These are phyloP conservation scores for Aspergillus calidoustus DNA, from an alignment of 2,329 filamentous ascomycete genomes.

Conservation along the genomic window DNA sequence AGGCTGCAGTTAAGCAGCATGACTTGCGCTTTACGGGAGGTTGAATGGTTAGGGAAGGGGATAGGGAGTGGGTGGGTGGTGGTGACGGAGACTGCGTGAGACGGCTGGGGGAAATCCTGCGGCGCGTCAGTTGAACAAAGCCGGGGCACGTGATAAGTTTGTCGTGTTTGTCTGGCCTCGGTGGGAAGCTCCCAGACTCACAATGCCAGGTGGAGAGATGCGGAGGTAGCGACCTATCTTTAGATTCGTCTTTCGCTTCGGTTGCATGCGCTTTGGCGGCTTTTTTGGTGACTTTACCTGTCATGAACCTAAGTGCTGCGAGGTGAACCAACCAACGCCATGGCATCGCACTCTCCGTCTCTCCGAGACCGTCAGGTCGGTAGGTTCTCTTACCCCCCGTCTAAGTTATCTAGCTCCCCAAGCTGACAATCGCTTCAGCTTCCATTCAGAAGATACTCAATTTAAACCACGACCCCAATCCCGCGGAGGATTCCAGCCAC, in stretches of 20 bases:
- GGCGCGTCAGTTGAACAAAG: slow-evolving; percentile 26
- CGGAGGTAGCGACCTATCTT: slow-evolving; percentile 5
- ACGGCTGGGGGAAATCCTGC: slow-evolving; percentile 16
- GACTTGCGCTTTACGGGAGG: slow-evolving; percentile 46
- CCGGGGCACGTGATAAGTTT: slow-evolving; percentile 30
- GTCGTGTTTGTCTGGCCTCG: slow-evolving; percentile 28
- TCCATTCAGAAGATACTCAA: slow-evolving; percentile 96
- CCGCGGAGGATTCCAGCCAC: slow-evolving; percentile 61
- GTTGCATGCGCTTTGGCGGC: slow-evolving; percentile 3
- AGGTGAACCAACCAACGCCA: slow-evolving; percentile 40
- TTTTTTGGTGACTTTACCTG: slow-evolving; percentile 18
- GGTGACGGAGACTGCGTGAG: slow-evolving; percentile 23
- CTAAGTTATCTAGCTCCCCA: neutral
- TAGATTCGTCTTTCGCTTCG: slow-evolving; percentile 2
- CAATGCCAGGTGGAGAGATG: slow-evolving; percentile 37
- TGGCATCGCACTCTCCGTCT: slow-evolving; percentile 61
- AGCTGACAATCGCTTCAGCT: slow-evolving; percentile 57
- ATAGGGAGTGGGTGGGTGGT: slow-evolving; percentile 25
- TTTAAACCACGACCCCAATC: slow-evolving; percentile 74
- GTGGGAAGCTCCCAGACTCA: slow-evolving; percentile 24
- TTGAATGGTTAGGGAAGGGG: slow-evolving; percentile 23
- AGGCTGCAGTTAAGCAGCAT: slow-evolving; percentile 38
- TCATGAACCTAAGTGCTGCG: slow-evolving; percentile 26
- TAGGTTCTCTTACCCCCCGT: slow-evolving; percentile 45
- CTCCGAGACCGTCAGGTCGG: slow-evolving; percentile 75